Conservation (phyloP, 75 land plant species). For the Pseudotsuga menziesii region DNA sequence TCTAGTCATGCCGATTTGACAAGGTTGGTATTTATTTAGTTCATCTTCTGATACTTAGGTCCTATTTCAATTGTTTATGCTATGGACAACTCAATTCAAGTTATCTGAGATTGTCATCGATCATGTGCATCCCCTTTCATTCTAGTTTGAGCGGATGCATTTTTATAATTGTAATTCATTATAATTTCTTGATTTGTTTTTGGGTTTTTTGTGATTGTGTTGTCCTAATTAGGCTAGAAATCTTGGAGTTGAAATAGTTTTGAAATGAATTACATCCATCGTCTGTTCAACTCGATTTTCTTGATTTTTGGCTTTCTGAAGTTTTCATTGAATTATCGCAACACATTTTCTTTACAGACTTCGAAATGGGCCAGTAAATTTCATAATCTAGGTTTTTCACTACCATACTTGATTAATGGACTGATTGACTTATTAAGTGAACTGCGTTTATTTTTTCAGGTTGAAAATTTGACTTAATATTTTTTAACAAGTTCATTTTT, state of each 20-base stretch:
- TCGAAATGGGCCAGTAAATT: no score
- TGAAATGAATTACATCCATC: neutral
- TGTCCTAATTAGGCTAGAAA: neutral
- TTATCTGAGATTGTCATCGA: no score
- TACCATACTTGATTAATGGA: no score
- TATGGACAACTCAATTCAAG: neutral
- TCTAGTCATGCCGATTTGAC: conserved; percentile 74
- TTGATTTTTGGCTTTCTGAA: no score
- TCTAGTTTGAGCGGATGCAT: neutral
- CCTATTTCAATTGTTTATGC: neutral
- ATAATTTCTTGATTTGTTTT: neutral
- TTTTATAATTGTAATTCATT: neutral
- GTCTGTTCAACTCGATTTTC: neutral
- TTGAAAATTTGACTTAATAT: no score
- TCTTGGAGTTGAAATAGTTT: neutral
- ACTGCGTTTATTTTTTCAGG: no score
- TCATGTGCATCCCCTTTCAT: no score
- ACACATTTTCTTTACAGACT: no score
- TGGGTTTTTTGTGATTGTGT: neutral
- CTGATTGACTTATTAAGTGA: no score
- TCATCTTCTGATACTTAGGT: neutral
- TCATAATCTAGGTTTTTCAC: no score
- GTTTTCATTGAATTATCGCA: no score
- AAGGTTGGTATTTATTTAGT: conserved; percentile 41
- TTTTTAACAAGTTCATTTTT: no score